phyloP scores from a whole-genome alignment of 305 asterid genomes.

The Ilex paraguariensis region DNA sequence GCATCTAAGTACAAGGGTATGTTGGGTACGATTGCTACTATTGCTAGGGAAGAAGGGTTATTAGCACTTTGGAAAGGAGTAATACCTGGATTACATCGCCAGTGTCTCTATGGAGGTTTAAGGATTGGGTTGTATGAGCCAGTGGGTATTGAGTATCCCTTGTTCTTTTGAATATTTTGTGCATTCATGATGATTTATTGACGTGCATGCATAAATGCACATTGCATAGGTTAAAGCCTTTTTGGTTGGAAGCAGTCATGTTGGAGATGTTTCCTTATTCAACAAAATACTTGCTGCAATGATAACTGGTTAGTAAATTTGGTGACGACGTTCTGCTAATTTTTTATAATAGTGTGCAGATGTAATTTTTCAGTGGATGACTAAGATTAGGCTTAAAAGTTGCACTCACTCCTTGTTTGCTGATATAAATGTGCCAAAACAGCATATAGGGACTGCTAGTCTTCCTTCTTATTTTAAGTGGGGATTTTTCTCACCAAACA shows the following conservation, averaged over 20 bases:
- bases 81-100: conserved; percentile 85
- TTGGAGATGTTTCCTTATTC: conserved; percentile 62
- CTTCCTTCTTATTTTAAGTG: too few relatives aligned
- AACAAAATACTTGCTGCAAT: conserved; percentile 76
- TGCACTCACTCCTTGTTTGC: too few relatives aligned
- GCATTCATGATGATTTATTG: neutral
- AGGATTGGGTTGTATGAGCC: conserved; percentile 80
- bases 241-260: conserved; percentile 44
- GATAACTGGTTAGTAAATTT: conserved; percentile 57
- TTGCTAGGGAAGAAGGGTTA: conserved; percentile 79
- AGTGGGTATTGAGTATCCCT: conserved; percentile 33
- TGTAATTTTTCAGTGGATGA: neutral
- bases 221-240: conserved; percentile 63
- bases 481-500: conserved; percentile 12
- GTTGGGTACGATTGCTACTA: conserved; percentile 66
- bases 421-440: too few relatives aligned
- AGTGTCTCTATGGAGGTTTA: conserved; percentile 79
- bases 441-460: too few relatives aligned
- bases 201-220: conserved; percentile 2
- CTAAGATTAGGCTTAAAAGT: conserved; percentile 14
- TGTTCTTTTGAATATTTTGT: neutral
- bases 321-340: neutral
- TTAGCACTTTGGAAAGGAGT: conserved; percentile 87
- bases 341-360: neutral
- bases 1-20: conserved; percentile 67